A percentile compares a stretch with the other conserved stretches of the same genome.
Conservation (phyloP, 1,284 basidiomycete genomes). For the Heterobasidion occidentale region DNA sequence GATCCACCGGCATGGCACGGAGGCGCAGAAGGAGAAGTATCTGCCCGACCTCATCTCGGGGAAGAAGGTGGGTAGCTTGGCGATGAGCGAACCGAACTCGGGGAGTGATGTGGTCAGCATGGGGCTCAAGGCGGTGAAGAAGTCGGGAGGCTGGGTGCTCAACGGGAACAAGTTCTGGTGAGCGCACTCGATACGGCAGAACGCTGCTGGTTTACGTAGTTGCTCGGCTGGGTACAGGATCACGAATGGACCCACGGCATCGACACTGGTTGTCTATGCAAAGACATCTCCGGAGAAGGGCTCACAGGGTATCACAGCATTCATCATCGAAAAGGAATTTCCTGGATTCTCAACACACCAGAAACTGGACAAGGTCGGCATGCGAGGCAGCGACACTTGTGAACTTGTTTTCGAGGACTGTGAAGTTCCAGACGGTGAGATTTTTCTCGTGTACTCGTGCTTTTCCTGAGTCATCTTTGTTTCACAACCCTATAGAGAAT, state of each 20-base stretch:
- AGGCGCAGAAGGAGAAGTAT: conserved; percentile 82
- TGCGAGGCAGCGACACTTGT: conserved; percentile 93
- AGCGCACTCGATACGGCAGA: conserved; percentile 13
- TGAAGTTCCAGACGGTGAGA: conserved; percentile 6
- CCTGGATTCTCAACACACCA: conserved; percentile 85
- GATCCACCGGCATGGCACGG: conserved; percentile 83
- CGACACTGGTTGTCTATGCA: conserved; percentile 89
- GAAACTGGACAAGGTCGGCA: conserved; percentile 93
- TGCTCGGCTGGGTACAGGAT: conserved; percentile 51
- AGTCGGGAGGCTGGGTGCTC: conserved; percentile 68
- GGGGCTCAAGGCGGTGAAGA: conserved; percentile 74
- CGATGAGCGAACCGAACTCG: conserved; percentile 89
- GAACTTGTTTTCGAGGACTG: conserved; percentile 93
- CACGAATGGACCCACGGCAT: conserved; percentile 88
- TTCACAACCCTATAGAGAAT: conserved; percentile 46
- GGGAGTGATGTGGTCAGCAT: conserved; percentile 94
- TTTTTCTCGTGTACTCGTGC: background rate
- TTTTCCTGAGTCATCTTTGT: background rate
- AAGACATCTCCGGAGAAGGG: conserved; percentile 76
- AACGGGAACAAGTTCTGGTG: conserved; percentile 94
- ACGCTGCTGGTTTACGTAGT: background rate
- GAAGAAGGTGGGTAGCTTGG: conserved; percentile 81
- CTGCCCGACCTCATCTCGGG: conserved; percentile 80
- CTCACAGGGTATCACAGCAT: conserved; percentile 89
- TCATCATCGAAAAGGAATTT: conserved; percentile 80